phyloP scores from a whole-genome alignment of 140 eudicot genomes.

The Stevia rebaudiana region DNA sequence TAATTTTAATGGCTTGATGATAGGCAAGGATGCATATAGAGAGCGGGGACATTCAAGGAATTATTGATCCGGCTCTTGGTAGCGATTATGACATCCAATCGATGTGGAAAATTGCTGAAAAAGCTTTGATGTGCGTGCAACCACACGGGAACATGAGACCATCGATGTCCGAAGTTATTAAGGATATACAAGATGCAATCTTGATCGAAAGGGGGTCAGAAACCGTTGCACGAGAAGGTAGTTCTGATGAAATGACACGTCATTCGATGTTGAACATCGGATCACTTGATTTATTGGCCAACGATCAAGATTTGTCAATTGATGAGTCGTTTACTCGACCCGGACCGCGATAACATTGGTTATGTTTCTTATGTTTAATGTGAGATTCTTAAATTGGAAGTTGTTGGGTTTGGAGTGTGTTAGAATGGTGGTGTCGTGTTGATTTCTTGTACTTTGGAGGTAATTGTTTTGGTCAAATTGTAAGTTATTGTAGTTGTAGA shows the following conservation, averaged over 20 bases:
- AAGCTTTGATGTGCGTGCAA: slow-evolving; percentile 82
- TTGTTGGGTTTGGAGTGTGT: slow-evolving; percentile 10
- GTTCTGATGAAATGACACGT: slow-evolving; percentile 68
- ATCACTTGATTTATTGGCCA: slow-evolving; percentile 53
- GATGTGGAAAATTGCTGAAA: slow-evolving; percentile 99
- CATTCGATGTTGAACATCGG: slow-evolving; percentile 51
- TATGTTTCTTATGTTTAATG: background rate
- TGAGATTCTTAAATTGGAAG: slow-evolving; percentile 11
- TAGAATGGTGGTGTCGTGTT: slow-evolving; percentile 17
- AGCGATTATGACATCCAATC: slow-evolving; percentile 84
- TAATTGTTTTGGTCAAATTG: slow-evolving; percentile 21
- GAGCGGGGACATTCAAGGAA: slow-evolving; percentile 92
- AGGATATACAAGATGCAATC: slow-evolving; percentile 90
- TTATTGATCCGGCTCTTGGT: slow-evolving; percentile 68
- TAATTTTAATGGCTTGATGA: background rate
- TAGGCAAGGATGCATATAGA: slow-evolving; percentile 90
- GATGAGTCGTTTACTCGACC: slow-evolving; percentile 88
- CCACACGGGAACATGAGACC: slow-evolving; percentile 90
- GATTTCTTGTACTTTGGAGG: slow-evolving; percentile 6
- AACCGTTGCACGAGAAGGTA: slow-evolving; percentile 48
- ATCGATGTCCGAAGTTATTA: slow-evolving; percentile 79
- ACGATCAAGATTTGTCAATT: slow-evolving; percentile 65
- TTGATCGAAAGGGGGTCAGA: slow-evolving; percentile 59
- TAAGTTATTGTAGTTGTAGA: slow-evolving; percentile 23
- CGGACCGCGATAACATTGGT: slow-evolving; percentile 52